phyloP scores from a whole-genome alignment of 2,329 filamentous ascomycete genomes.

The Akanthomyces lecanii region DNA sequence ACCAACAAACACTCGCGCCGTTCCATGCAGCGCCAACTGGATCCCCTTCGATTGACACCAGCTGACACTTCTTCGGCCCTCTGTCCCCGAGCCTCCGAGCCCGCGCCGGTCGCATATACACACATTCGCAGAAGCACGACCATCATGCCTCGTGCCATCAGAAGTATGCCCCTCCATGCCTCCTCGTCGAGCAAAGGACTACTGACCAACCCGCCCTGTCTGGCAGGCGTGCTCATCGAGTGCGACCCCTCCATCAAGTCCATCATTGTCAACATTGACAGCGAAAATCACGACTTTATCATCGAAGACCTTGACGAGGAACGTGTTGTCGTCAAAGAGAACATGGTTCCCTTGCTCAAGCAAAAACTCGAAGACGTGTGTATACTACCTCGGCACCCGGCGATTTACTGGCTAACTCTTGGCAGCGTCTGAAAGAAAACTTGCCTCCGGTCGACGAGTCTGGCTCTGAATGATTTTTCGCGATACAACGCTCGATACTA shows the following conservation, averaged over 20 bases:
- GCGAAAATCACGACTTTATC: slow-evolving; percentile 65
- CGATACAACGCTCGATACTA: neutral
- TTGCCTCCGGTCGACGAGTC: slow-evolving; percentile 49
- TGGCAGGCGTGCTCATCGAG: slow-evolving; percentile 66
- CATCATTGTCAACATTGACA: slow-evolving; percentile 75
- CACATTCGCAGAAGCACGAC: too few species aligned
- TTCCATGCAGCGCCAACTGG: neutral
- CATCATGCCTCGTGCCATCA: slow-evolving; percentile 8
- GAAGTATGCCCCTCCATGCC: slow-evolving; percentile 41
- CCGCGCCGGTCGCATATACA: too few species aligned
- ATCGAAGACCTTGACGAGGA: slow-evolving; percentile 78
- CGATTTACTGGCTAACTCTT: slow-evolving; percentile 4
- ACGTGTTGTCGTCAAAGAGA: slow-evolving; percentile 69
- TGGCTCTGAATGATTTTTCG: slow-evolving; percentile 40
- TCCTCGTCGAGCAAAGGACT: too few species aligned
- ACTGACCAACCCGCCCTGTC: too few species aligned
- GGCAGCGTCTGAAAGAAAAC: slow-evolving; percentile 48
- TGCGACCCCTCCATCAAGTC: slow-evolving; percentile 86
- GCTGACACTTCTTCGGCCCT: neutral
- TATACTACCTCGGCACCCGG: slow-evolving; percentile 11
- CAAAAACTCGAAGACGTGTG: slow-evolving; percentile 62
- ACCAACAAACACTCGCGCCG: neutral
- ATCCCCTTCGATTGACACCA: neutral
- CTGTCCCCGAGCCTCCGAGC: too few species aligned
- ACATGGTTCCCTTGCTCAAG: slow-evolving; percentile 66